Evolutionary conservation across 495 filamentous ascomycete genomes (phyloP).

Genomic region (Cenococcum geophilum): DNA sequence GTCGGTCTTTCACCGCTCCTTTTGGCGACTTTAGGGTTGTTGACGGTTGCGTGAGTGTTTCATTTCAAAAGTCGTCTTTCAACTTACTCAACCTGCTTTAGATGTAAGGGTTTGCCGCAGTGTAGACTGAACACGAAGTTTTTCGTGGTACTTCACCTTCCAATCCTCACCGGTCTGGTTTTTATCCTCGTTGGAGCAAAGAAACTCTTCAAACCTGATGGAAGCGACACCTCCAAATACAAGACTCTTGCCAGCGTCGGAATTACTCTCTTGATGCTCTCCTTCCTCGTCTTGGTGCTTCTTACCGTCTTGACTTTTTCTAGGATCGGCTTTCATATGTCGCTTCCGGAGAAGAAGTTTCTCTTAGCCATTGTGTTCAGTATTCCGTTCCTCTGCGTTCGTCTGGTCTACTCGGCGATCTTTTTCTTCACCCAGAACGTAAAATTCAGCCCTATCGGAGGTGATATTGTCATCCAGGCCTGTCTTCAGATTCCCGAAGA

Average conservation of each 20-base stretch:
- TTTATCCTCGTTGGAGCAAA: neutral
- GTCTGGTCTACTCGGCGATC: neutral
- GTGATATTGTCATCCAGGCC: neutral
- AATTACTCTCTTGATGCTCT: neutral
- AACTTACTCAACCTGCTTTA: neutral
- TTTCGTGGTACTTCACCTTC: neutral
- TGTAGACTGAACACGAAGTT: neutral
- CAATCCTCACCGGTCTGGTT: neutral
- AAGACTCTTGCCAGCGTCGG: neutral
- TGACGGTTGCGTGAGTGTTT: neutral
- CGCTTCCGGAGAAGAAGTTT: neutral
- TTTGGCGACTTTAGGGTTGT: neutral
- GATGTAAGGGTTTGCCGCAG: neutral
- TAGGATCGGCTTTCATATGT: neutral
- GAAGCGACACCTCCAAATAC: neutral
- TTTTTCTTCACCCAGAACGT: neutral
- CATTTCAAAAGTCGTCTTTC: neutral
- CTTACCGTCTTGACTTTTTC: neutral
- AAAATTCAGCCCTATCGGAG: neutral
- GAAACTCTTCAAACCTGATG: conserved; percentile 3
- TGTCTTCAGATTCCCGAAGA: neutral
- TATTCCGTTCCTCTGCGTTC: neutral
- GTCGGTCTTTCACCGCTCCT: neutral
- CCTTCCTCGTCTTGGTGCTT: neutral
- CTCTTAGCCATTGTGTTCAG: neutral